A percentile compares a stretch with the other conserved stretches of the same genome.
phyloP scores from a whole-genome alignment of 345 rosid species.

The Eucalyptus brandiana region DNA sequence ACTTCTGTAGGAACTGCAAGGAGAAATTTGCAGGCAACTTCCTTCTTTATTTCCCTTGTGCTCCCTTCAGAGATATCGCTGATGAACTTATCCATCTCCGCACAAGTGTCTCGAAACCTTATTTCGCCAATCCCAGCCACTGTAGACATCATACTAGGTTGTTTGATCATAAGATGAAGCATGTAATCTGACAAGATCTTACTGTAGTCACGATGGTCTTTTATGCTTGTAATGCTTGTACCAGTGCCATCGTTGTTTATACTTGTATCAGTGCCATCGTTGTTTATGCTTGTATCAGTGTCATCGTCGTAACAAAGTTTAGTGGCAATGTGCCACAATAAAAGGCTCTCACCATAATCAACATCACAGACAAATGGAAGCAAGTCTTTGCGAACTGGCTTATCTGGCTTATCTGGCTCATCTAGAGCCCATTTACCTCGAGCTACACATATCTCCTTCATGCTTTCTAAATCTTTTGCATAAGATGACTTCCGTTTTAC shows the following conservation, averaged over 20 bases:
- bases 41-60: accelerated
- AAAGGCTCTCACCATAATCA: background rate
- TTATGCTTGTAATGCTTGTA: too few relatives aligned
- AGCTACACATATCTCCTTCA: accelerated
- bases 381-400: accelerated
- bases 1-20: accelerated
- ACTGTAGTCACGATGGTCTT: accelerated
- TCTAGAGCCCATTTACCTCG: too few relatives aligned
- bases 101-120: background rate
- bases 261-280: too few relatives aligned
- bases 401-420: accelerated
- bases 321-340: background rate
- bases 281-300: too few relatives aligned
- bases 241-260: too few relatives aligned
- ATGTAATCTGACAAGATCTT: background rate
- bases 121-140: background rate
- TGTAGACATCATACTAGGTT: background rate
- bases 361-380: accelerated
- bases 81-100: background rate
- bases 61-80: accelerated
- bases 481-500: accelerated
- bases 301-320: background rate
- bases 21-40: accelerated
- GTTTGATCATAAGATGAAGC: background rate
- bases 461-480: accelerated